Conservation (phyloP, 129 eudicot species). For the Escallonia rubra region DNA sequence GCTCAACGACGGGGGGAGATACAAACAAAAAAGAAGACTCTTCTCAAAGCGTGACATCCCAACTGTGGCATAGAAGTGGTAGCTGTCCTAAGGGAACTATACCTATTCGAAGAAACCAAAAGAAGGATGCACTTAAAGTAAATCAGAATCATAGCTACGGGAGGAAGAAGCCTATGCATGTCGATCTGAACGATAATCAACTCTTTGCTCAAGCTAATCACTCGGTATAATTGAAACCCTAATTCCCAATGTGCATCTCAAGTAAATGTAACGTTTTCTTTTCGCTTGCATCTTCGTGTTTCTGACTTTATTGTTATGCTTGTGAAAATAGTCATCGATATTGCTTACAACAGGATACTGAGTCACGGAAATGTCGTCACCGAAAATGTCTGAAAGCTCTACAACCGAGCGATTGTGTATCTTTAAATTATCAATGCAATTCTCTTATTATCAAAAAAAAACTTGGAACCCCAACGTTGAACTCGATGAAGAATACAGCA, state of each 20-base stretch:
- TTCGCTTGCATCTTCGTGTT: not conserved
- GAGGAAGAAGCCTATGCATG: slow-evolving; percentile 28
- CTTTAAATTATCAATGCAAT: too few relatives aligned
- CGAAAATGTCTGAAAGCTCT: too few relatives aligned
- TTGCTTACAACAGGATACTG: slow-evolving; percentile 43
- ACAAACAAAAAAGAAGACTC: slow-evolving; percentile 7
- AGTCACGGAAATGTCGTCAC: too few relatives aligned
- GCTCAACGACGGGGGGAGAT: slow-evolving; percentile 6
- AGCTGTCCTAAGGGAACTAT: slow-evolving; percentile 61
- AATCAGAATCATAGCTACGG: slow-evolving; percentile 8
- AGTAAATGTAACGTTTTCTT: not conserved
- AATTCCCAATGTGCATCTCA: too few relatives aligned
- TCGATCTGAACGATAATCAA: not conserved
- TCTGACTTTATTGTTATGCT: not conserved
- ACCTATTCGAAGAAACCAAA: slow-evolving; percentile 34
- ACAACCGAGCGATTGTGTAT: too few relatives aligned
- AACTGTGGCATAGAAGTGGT: slow-evolving; percentile 53
- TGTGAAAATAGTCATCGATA: slow-evolving; percentile 21
- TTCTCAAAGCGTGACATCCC: slow-evolving; percentile 30
- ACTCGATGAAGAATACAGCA: slow-evolving; percentile 50
- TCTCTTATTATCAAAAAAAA: too few relatives aligned
- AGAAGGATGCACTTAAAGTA: slow-evolving; percentile 1
- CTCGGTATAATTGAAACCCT: slow-evolving; percentile 35
- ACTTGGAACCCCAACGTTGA: slow-evolving; percentile 57
- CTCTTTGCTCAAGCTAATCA: slow-evolving; percentile 14